Conservation (phyloP, 495 filamentous ascomycete genomes). For the Podospora sp. region DNA sequence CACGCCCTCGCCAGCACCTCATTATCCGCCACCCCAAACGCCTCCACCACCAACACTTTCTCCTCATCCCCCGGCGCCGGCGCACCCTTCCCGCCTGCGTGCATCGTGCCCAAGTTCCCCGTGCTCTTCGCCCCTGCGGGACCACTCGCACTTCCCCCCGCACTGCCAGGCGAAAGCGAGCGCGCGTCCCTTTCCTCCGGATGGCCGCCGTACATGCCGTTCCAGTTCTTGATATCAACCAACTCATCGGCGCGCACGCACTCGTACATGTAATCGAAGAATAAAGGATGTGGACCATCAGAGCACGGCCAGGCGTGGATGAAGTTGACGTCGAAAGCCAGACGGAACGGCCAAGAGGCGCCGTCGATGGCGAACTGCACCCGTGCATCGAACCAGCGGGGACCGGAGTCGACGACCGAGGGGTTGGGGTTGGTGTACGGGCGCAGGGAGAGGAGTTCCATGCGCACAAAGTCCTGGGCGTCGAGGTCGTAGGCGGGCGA, state of each 20-base stretch:
- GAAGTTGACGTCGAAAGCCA: conserved; percentile 67
- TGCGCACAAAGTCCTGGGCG: conserved; percentile 56
- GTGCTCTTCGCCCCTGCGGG: conserved; percentile 1
- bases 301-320: conserved; percentile 67
- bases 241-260: conserved; percentile 60
- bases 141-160: conserved; percentile 14
- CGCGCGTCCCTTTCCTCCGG: conserved; percentile 25
- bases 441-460: conserved; percentile 63
- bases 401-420: conserved; percentile 26
- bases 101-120: background rate
- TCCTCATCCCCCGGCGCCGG: conserved; percentile 47
- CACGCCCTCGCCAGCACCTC: conserved; percentile 74
- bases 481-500: conserved; percentile 45
- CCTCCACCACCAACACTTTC: conserved; percentile 68
- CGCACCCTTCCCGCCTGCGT: conserved; percentile 13
- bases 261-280: conserved; percentile 65
- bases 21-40: conserved; percentile 69
- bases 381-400: conserved; percentile 60
- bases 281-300: conserved; percentile 69
- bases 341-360: conserved; percentile 61
- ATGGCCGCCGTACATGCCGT: conserved; percentile 35
- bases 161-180: conserved; percentile 21
- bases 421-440: conserved; percentile 12
- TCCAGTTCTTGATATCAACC: conserved; percentile 65
- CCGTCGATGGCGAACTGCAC: conserved; percentile 69